Evolutionary conservation across 306 rosid genomes (phyloP).

Genomic region (Cicer pinnatifidum): DNA sequence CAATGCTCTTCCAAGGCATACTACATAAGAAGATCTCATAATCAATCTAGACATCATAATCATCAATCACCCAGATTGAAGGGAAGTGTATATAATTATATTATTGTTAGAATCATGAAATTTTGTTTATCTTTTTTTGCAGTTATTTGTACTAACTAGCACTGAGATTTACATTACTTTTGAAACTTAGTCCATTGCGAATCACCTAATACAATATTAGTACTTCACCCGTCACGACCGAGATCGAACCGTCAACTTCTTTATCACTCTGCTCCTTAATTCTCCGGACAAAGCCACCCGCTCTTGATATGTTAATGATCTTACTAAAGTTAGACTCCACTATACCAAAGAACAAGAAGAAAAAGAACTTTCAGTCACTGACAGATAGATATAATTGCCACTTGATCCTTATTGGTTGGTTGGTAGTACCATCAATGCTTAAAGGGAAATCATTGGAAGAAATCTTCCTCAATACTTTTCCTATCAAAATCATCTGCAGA

Average conservation of each 20-base stretch:
- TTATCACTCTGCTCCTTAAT: too few relatives aligned
- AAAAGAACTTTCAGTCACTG: not conserved
- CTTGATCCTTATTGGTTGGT: slow-evolving; percentile 37
- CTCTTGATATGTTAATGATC: not conserved
- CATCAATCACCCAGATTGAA: too few relatives aligned
- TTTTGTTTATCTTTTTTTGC: too few relatives aligned
- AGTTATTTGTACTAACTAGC: too few relatives aligned
- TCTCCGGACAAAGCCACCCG: too few relatives aligned
- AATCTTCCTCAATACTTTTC: slow-evolving; percentile 13
- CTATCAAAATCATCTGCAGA: slow-evolving; percentile 29
- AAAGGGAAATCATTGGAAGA: slow-evolving; percentile 38
- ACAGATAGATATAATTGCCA: slow-evolving; percentile 24
- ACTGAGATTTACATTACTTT: too few relatives aligned
- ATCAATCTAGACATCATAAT: too few relatives aligned
- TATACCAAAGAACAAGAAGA: not conserved
- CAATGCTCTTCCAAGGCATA: too few relatives aligned
- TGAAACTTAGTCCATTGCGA: not conserved
- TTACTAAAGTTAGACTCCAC: not conserved
- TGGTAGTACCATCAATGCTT: slow-evolving; percentile 37
- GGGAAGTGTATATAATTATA: too few relatives aligned
- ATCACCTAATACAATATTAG: not conserved
- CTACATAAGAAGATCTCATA: too few relatives aligned
- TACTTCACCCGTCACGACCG: not conserved
- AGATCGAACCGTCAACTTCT: too few relatives aligned
- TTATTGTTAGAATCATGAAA: too few relatives aligned